Evolutionary conservation across 306 rosid genomes (phyloP), one percentile per base, ranked within the genome.

Genomic region (Cicer bijugum): DNA sequence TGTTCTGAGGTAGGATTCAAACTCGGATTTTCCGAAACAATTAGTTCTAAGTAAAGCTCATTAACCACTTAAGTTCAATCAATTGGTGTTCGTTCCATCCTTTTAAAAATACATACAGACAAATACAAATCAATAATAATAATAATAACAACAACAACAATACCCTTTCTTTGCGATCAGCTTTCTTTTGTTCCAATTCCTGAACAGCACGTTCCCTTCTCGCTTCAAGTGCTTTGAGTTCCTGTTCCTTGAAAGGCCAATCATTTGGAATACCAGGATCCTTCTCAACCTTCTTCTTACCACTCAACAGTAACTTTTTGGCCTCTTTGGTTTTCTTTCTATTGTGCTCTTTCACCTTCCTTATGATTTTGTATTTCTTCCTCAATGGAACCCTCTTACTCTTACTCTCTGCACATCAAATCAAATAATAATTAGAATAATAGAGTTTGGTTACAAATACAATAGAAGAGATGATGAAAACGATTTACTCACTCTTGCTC

Each of bases 261-360:
- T 91, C 99, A 72, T 91, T 95, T 67, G 99, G 99, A 51, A 95
- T 95, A 50, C 99, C 99, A 0, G 99, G 99, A 74, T 95, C 99
- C 80, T 95, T 95, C 88, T 92, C 99, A 15, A 86, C 87, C 90
- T 87, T 92, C 38, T 65, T 84, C 81, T 88, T 89, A 3, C 84
- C 67, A 43, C 75, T 81, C 71, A 88, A 44, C 6, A 75, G 72
- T 20, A 91, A 93, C 84, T 90, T 95, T 61, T 95, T 95, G 3
- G 97, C 99, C 69, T 91, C 99, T 80, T 95, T 95, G 5, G 96
- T 91, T 73, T 92, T 88, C 66, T 95, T 95, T 76, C 61, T 88
- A 45, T 90, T 88, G 72, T 95, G 99, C 76, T 95, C 97, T 47
- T 87, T 90, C 78, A 95, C 99, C 85, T 90, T 95, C 79, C 61